Conservation (phyloP, 176 grass and related monocot species). For the Chloris gayana region DNA sequence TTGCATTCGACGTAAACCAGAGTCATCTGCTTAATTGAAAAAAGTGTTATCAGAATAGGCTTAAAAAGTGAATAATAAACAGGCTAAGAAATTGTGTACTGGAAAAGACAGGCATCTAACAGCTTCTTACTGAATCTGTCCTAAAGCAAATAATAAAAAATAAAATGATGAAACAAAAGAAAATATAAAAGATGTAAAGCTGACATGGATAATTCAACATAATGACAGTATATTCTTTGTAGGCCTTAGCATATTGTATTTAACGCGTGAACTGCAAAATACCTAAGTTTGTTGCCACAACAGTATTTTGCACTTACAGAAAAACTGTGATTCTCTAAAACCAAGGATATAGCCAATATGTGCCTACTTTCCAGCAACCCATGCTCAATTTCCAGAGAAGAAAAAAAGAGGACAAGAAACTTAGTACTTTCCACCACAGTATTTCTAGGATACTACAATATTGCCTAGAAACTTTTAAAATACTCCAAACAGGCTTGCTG, state of each 20-base stretch:
- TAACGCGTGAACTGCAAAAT: background rate
- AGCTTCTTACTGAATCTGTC: slow-evolving; percentile 9
- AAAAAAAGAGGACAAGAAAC: no score
- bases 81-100: background rate
- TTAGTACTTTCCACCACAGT: no score
- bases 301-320: no score
- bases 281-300: no score
- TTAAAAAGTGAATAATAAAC: slow-evolving; percentile 17
- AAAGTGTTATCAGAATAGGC: slow-evolving; percentile 30
- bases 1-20: slow-evolving; percentile 63
- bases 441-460: no score
- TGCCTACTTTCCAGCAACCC: no score
- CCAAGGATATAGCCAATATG: no score
- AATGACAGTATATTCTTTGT: background rate
- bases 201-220: background rate
- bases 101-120: background rate
- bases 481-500: background rate
- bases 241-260: background rate
- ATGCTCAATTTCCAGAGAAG: no score
- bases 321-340: no score
- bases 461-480: no score
- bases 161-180: slow-evolving; percentile 14
- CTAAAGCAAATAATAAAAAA: slow-evolving; percentile 5
- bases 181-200: background rate
- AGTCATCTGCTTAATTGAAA: slow-evolving; percentile 50